phyloP scores from a whole-genome alignment of 2,329 filamentous ascomycete genomes.

The Paecilomyces fulvus region DNA sequence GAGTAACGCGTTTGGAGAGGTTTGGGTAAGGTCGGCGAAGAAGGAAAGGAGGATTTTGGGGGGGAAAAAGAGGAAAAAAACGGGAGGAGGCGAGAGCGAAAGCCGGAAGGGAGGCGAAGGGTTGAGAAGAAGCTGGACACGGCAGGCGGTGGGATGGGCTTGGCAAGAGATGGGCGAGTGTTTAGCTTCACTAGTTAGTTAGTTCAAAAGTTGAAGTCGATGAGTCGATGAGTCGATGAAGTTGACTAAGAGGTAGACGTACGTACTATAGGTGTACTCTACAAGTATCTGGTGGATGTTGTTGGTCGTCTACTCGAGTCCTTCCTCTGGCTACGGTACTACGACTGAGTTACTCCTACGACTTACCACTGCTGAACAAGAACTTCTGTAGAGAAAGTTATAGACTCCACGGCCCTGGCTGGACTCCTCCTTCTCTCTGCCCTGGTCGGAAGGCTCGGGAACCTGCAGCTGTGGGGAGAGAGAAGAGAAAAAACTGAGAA shows the following conservation, averaged over 20 bases:
- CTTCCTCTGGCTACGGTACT: too few relatives aligned
- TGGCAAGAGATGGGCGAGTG: neutral
- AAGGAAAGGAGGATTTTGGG: constrained; percentile 9
- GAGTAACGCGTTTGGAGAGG: constrained; percentile 40
- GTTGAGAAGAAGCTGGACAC: constrained; percentile 3
- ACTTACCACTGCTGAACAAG: too few relatives aligned
- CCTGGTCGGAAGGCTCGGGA: constrained; percentile 4
- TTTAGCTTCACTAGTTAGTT: too few relatives aligned
- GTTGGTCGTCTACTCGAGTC: too few relatives aligned
- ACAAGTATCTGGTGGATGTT: too few relatives aligned
- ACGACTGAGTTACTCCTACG: too few relatives aligned
- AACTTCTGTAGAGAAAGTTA: too few relatives aligned
- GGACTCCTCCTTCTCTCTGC: neutral
- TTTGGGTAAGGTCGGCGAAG: constrained; percentile 29
- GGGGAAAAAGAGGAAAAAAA: constrained; percentile 14
- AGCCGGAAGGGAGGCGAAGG: neutral
- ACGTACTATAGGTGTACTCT: too few relatives aligned
- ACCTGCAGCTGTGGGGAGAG: neutral
- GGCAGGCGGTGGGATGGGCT: constrained; percentile 2
- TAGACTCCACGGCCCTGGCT: neutral
- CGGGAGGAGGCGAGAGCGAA: constrained; percentile 14
- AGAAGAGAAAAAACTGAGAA: neutral
- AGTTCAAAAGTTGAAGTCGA: too few relatives aligned
- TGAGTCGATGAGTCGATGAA: too few relatives aligned
- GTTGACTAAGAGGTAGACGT: too few relatives aligned